A percentile compares a stretch with the other conserved stretches of the same genome.
phyloP scores from a whole-genome alignment of 176 grass and related monocot species.

The Oropetium thomaeum region DNA sequence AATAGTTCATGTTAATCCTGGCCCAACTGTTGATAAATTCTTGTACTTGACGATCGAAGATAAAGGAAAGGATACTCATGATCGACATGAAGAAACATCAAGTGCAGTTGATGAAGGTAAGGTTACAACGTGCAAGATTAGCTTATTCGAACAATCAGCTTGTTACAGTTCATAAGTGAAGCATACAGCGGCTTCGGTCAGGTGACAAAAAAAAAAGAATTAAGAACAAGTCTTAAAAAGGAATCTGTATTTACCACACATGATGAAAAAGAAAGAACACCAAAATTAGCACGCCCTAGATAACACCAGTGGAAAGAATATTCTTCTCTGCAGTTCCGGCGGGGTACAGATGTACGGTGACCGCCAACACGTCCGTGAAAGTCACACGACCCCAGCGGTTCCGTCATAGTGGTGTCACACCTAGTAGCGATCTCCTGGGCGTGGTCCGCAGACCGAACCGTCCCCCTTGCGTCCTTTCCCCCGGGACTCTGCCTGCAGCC shows the following conservation, averaged over 20 bases:
- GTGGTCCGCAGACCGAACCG: neutral
- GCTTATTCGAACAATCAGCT: neutral
- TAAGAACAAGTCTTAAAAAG: neutral
- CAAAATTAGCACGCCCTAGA: neutral
- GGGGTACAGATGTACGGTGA: neutral
- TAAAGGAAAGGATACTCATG: neutral
- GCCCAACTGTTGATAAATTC: neutral
- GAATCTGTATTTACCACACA: neutral
- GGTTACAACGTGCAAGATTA: neutral
- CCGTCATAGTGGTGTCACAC: conserved; percentile 19
- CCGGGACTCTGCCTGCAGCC: no score
- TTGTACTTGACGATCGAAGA: neutral
- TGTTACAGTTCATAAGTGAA: neutral
- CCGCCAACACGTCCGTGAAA: conserved; percentile 1
- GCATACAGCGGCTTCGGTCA: neutral
- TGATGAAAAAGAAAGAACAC: neutral
- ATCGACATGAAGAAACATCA: neutral
- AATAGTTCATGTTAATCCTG: neutral
- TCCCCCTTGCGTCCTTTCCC: neutral
- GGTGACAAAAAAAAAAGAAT: neutral
- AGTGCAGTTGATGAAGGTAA: neutral
- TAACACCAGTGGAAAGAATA: conserved; percentile 6
- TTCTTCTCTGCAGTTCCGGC: neutral
- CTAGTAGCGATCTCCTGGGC: neutral
- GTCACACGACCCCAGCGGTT: neutral